Evolutionary conservation across 495 filamentous ascomycete species (phyloP), one percentile per base, ranked within the genome.

Genomic region (Extremus antarcticus): DNA sequence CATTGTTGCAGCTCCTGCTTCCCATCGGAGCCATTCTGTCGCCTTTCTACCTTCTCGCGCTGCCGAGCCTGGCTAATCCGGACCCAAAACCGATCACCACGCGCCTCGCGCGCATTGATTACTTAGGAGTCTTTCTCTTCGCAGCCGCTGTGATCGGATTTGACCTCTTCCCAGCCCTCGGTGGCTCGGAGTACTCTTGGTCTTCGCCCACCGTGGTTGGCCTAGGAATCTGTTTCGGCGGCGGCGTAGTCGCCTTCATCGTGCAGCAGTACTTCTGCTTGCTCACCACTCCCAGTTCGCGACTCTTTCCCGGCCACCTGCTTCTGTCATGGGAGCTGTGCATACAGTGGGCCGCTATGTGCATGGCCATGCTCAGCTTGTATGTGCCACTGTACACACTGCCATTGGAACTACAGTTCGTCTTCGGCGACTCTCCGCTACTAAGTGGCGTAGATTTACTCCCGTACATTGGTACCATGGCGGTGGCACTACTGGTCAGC

Each of bases 371-470:
- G 29, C 13, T 35, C 7, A 35, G 29, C 29, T 7, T 35, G 21
- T 49, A 20, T 21, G 25, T 49, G 4, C 46, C 46, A 15, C 15
- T 49, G 4, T 49, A 49, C 46, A 24, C 22, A 58, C 70, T 76
- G 50, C 81, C 80, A 0, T 62, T 82, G 38, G 81, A 74, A 68
- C 84, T 83, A 65, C 78, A 81, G 54, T 84, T 84, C 62, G 72
- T 73, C 0, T 68, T 67, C 19, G 66, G 62, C 23, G 78, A 82
- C 58, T 62, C 60, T 0, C 72, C 78, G 7, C 63, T 81, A 13
- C 56, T 67, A 43, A 67, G 80, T 1, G 79, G 72, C 2, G 75
- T 83, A 0, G 72, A 76, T 7, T 69, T 84, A 1, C 71, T 86
- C 2, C 82, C 84, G 1, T 81, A 77, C 51, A 71, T 84, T 47